Conservation (phyloP, 495 filamentous ascomycete species). For the Aspergillus olivimuriae region DNA sequence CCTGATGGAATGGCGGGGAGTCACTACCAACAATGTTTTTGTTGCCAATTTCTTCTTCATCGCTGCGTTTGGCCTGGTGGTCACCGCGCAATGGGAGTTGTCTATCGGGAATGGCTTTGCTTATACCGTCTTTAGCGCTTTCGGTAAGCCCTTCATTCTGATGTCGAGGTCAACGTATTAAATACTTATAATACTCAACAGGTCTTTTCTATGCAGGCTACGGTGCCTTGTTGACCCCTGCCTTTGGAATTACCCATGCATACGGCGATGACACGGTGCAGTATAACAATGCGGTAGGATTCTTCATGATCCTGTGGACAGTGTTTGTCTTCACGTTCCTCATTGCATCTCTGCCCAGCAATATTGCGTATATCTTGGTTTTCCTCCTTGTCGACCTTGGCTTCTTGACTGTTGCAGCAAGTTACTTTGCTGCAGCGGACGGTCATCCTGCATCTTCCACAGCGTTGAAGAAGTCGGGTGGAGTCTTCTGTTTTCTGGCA, state of each 20-base stretch:
- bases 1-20: background rate
- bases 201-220: slow-evolving; percentile 19
- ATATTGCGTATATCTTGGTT: slow-evolving; percentile 41
- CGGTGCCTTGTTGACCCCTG: slow-evolving; percentile 16
- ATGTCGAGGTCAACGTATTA: background rate
- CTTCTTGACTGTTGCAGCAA: slow-evolving; percentile 38
- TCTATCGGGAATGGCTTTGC: background rate
- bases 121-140: slow-evolving; percentile 11
- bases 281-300: slow-evolving; percentile 18
- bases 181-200: slow-evolving; percentile 1
- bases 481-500: slow-evolving; percentile 40
- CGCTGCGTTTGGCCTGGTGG: background rate
- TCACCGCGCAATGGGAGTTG: slow-evolving; percentile 1
- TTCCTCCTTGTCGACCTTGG: slow-evolving; percentile 43
- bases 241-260: slow-evolving; percentile 14
- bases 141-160: slow-evolving; percentile 11
- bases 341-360: slow-evolving; percentile 39
- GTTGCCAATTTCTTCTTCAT: background rate
- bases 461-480: slow-evolving; percentile 39
- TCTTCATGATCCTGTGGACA: slow-evolving; percentile 41
- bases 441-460: slow-evolving; percentile 24
- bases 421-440: slow-evolving; percentile 41
- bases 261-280: slow-evolving; percentile 17
- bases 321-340: slow-evolving; percentile 43
- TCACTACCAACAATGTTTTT: background rate